These are phyloP conservation scores for Coniochaeta hoffmannii DNA, from an alignment of 2,329 filamentous ascomycete species.

Conservation along the genomic window DNA sequence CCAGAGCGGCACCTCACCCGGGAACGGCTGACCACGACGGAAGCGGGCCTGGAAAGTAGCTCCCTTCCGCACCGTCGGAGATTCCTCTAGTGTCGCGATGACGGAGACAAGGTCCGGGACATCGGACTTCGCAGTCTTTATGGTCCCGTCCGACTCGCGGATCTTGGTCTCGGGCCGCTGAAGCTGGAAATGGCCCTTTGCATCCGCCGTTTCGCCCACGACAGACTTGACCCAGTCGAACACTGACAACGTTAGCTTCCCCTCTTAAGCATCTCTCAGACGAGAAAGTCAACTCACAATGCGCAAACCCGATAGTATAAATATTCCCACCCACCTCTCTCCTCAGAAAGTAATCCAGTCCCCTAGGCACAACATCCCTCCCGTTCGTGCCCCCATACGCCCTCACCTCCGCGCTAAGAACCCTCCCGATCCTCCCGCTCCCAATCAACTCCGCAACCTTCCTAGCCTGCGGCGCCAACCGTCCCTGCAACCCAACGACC, in stretches of 20 bases:
- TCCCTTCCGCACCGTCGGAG: conserved; percentile 16
- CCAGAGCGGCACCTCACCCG: conserved; percentile 32
- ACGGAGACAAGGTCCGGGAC: conserved; percentile 23
- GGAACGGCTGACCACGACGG: conserved; percentile 41
- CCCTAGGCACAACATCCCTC: conserved; percentile 22
- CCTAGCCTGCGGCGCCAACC: conserved; percentile 32
- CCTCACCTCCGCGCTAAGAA: conserved; percentile 41
- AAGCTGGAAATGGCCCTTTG: conserved; percentile 33
- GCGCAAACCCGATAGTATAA: conserved; percentile 33
- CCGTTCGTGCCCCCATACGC: conserved; percentile 27
- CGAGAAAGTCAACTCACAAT: conserved; percentile 25
- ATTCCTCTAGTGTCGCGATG: conserved; percentile 23
- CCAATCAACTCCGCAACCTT: conserved; percentile 37
- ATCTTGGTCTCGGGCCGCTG: conserved; percentile 33
- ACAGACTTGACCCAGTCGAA: conserved; percentile 38
- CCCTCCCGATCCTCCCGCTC: conserved; percentile 38
- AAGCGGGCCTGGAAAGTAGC: conserved; percentile 37
- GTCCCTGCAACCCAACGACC: conserved; percentile 45
- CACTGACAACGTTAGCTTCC: conserved; percentile 22
- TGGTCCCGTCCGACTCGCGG: conserved; percentile 13
- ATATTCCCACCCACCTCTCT: conserved; percentile 37
- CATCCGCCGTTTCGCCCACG: conserved; percentile 31
- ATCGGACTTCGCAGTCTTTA: conserved; percentile 12
- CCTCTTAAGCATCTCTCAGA: not conserved
- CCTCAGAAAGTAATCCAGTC: conserved; percentile 40